These are phyloP conservation scores for Acanthochlamys bracteata DNA, from an alignment of 106 monocot genomes.

Conservation along the genomic window DNA sequence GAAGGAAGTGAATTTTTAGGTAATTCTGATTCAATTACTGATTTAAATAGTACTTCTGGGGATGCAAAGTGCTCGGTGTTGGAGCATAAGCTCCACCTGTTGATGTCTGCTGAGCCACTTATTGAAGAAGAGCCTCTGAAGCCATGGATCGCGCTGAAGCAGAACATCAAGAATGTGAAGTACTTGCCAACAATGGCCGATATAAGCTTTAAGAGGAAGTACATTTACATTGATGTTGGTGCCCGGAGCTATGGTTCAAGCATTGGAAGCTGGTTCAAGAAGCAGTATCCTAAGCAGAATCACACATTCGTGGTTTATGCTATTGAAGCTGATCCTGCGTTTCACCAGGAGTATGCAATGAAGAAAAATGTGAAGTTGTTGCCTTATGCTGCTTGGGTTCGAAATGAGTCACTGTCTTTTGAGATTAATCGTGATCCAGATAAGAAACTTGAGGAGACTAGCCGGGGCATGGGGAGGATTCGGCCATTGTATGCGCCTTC, in stretches of 20 bases:
- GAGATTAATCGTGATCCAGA: slow-evolving; percentile 49
- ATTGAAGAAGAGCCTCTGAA: slow-evolving; percentile 72
- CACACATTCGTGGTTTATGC: slow-evolving; percentile 67
- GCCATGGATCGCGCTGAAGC: slow-evolving; percentile 79
- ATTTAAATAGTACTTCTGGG: too few relatives aligned
- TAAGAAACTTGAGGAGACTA: slow-evolving; percentile 27
- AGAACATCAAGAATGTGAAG: slow-evolving; percentile 65
- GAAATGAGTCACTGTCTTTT: slow-evolving; percentile 66
- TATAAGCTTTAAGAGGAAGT: slow-evolving; percentile 59
- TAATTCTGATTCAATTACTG: slow-evolving; percentile 10
- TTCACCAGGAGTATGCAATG: slow-evolving; percentile 49
- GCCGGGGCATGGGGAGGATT: slow-evolving; percentile 73
- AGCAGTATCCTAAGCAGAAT: slow-evolving; percentile 88
- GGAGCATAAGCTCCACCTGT: slow-evolving; percentile 36
- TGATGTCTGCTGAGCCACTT: slow-evolving; percentile 49
- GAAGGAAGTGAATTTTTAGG: slow-evolving; percentile 1
- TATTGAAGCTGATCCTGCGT: slow-evolving; percentile 60
- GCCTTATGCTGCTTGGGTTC: slow-evolving; percentile 76
- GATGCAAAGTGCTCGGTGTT: slow-evolving; percentile 29
- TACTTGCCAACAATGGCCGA: slow-evolving; percentile 57
- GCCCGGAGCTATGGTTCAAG: slow-evolving; percentile 80
- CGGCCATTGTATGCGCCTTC: slow-evolving; percentile 4
- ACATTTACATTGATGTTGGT: slow-evolving; percentile 71
- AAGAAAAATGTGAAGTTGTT: slow-evolving; percentile 56
- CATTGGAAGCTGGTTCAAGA: slow-evolving; percentile 88